Base-by-base conservation (phyloP, 345 rosid species). In the Passiflora organensis region DNA sequence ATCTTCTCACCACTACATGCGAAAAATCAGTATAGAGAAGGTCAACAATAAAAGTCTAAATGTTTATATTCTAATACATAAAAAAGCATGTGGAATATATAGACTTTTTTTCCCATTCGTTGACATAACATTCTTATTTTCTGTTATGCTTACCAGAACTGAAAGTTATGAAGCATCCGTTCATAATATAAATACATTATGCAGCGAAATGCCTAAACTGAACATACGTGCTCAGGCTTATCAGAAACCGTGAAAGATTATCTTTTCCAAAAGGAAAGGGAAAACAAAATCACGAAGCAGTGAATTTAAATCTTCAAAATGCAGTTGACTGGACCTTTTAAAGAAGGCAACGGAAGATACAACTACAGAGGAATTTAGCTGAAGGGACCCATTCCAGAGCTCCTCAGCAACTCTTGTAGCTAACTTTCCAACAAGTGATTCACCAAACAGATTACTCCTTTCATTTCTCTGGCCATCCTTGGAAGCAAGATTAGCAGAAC, bases 1-100 rank as follows among this genome's bases (percentile, higher is more conserved):
- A 66, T 66, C 67, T 66, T 71, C 64, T 71, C 76, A 47, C 76
- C 76, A 14, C 76, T 71, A 53, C 68, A 52, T 16, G 51, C 56
- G 48, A 58, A 56, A 43, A 39, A 56, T 51, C 55, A 52, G 48
- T 15, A 32, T 5, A 20, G 28, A 47, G 13, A 59, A 39, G 49
- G 51, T 58, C 28, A 64, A 43, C 44, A 34, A 23, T 23, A 23
- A n/a, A n/a, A n/a, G n/a, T n/a, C 23, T 36, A 48, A 48, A 47
- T 23, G 14, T 41, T 28, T 28, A 28, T 28, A 3, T 8, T 28
- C 34, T 28, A 28, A 3, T 28, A 28, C 8, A 8, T 28, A 8
- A 28, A 2, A 8, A 28, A 2, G 8, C 8, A 28, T 2, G 34
- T 28, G 34, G 34, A 28, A 28, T 28, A 28, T 28, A 28, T 2